phyloP scores from a whole-genome alignment of 306 rosid species.

The Sphenostylis stenocarpa region DNA sequence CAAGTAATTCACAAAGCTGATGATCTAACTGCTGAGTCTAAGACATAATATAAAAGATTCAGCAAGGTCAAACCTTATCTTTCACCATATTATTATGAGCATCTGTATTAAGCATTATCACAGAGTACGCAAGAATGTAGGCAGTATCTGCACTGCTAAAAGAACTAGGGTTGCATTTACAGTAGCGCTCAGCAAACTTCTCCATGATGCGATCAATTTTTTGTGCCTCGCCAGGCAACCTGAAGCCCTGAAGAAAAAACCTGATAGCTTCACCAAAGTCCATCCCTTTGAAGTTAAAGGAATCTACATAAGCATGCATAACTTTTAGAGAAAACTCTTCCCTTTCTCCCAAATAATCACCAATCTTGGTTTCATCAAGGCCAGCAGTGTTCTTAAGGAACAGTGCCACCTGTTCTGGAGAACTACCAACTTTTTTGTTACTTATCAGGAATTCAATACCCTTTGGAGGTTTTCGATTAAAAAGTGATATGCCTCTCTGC shows the following conservation, averaged over 20 bases:
- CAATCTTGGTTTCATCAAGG: constrained; percentile 83
- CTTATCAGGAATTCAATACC: constrained; percentile 86
- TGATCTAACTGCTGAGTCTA: not conserved
- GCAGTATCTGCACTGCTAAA: constrained; percentile 99
- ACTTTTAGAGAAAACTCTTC: constrained; percentile 93
- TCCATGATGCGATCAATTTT: constrained; percentile 99
- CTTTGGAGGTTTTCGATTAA: constrained; percentile 93
- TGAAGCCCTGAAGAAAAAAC: constrained; percentile 95
- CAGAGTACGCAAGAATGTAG: constrained; percentile 97
- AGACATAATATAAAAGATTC: constrained; percentile 34
- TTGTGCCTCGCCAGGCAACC: constrained; percentile 99
- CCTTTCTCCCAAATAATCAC: constrained; percentile 98
- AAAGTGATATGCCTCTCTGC: constrained; percentile 96
- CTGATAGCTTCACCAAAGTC: constrained; percentile 95
- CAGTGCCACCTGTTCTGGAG: constrained; percentile 89
- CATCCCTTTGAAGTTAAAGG: constrained; percentile 84
- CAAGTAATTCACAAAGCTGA: constrained; percentile 23
- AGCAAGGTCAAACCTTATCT: constrained; percentile 73
- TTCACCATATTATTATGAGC: constrained; percentile 98
- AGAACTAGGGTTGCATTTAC: constrained; percentile 93
- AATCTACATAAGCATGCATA: constrained; percentile 99
- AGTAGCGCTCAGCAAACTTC: constrained; percentile 99
- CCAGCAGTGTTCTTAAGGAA: constrained; percentile 82
- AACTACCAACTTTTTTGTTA: constrained; percentile 75
- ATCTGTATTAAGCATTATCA: constrained; percentile 97